A percentile compares a stretch with the other conserved stretches of the same genome.
phyloP scores from a whole-genome alignment of 2,329 filamentous ascomycete genomes.

The Trichoderma sp. region DNA sequence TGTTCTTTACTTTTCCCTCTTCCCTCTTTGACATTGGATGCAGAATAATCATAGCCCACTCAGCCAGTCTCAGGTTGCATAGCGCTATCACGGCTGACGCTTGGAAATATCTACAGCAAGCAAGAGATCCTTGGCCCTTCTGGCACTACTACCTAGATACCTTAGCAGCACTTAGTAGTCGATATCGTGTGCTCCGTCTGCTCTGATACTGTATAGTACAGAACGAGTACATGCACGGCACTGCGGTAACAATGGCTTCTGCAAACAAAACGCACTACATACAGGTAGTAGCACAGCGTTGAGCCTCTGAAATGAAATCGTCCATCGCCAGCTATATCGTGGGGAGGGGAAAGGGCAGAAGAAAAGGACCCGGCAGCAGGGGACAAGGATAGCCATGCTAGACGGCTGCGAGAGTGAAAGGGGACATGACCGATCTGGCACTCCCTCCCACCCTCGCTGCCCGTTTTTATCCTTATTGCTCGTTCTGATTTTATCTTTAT shows the following conservation, averaged over 20 bases:
- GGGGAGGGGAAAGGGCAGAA: neutral
- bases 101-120: neutral
- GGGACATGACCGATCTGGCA: constrained; percentile 9
- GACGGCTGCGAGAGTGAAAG: neutral
- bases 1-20: neutral
- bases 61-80: neutral
- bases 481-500: neutral
- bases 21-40: neutral
- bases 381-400: neutral
- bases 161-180: neutral
- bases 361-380: neutral
- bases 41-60: neutral
- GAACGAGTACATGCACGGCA: neutral
- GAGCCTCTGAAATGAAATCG: neutral
- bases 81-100: constrained; percentile 9
- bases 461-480: neutral
- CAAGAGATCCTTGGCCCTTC: neutral
- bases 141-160: neutral
- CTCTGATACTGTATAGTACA: neutral
- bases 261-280: neutral
- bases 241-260: neutral
- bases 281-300: neutral
- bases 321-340: neutral
- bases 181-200: neutral
- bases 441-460: neutral